phyloP scores from a whole-genome alignment of 176 grass and related monocot genomes.

The Ananas comosus region DNA sequence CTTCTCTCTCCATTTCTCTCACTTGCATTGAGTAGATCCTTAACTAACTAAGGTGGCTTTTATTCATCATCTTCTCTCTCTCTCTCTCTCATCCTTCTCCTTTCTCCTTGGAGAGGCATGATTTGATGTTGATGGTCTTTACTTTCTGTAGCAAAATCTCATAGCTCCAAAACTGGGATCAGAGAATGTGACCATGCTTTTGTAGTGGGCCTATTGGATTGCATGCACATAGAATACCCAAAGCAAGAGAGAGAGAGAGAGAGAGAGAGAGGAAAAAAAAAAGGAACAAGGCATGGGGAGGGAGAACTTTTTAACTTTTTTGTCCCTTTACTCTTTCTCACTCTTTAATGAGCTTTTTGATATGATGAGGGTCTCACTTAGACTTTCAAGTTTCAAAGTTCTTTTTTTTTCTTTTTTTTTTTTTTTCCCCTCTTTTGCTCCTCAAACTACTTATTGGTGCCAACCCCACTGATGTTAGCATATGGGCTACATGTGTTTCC shows the following conservation, averaged over 20 bases:
- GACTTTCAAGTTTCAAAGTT: not conserved
- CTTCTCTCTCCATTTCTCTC: conserved; percentile 4
- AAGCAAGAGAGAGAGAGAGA: too few species aligned
- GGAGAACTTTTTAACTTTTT: not conserved
- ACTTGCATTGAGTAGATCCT: not conserved
- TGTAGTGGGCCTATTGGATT: not conserved
- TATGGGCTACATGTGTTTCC: not conserved
- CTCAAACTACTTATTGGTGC: conserved; percentile 5
- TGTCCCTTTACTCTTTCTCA: not conserved
- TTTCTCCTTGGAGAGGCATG: not conserved
- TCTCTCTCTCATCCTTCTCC: not conserved
- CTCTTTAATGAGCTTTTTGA: conserved; percentile 11
- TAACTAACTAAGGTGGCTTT: not conserved
- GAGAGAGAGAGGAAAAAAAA: not conserved
- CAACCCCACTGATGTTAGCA: not conserved
- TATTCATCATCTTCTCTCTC: not conserved
- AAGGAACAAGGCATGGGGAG: conserved; percentile 10
- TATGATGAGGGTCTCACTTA: conserved; percentile 14
- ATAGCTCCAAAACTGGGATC: conserved; percentile 1
- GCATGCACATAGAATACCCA: conserved; percentile 18
- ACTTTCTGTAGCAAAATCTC: not conserved
- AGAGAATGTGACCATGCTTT: not conserved
- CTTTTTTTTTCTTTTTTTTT: not conserved
- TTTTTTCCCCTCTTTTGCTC: not conserved
- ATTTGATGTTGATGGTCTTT: not conserved